Evolutionary conservation across 139 green algal genomes (phyloP), one percentile per base, ranked within the genome.

Genomic region (Tetradesmus obliquus): DNA sequence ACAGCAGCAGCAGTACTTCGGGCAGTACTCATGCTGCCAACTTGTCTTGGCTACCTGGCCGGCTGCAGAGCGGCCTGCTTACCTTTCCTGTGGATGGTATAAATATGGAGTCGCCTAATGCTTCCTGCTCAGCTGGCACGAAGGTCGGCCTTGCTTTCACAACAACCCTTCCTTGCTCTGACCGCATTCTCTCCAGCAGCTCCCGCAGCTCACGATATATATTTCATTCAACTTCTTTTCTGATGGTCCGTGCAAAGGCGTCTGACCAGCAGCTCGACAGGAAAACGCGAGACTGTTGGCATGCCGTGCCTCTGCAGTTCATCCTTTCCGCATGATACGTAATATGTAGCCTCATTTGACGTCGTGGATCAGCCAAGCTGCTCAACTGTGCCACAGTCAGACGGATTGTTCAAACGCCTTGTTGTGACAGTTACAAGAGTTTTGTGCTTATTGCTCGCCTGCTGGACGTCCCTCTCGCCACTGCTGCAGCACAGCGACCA

Each of bases 61-160:
- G 5, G 66, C 66, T 24, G 66, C 15, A 76, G n/a, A 3, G 5
- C 5, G 15, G 8, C 15, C n/a, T 24, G 66, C 66, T 76, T n/a
- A 82, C 74, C 74, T 54, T 82, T 17, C 74, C 74, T 20, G 20
- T 4, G 8, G n/a, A 51, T 20, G 74, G 74, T 17, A 82, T 15
- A n/a, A 3, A 17, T 51, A 82, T 82, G 1, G n/a, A 51, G 7
- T 82, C 74, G 74, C 24, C 74, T n/a, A 82, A 51, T 15, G 53
- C 81, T 8, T 87, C 55, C 55, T 62, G 12, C 45, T 57, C 45
- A 8, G 22, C 74, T 55, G 74, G 74, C 74, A 76, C 66, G 66
- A 62, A 88, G n/a, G 71, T 84, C 12, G 86, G 86, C 71, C 86
- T 54, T n/a, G 53, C 69, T 13, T 84, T 90, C 17, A 90, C 55